Base-by-base conservation (phyloP, 129 eudicot genomes). In the Flaveria robusta region DNA sequence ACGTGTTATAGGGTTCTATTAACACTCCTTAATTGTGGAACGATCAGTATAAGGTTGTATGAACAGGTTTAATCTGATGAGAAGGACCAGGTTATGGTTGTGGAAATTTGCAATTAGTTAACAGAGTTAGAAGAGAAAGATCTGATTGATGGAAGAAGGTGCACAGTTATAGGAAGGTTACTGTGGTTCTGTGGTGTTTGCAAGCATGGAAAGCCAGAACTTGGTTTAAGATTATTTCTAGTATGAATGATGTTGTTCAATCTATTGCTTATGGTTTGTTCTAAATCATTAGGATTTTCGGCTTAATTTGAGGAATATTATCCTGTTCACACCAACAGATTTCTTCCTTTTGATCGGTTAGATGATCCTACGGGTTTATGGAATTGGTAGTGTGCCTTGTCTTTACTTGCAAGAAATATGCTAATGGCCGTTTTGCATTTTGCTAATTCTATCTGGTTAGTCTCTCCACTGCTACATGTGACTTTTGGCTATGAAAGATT, bases 1-100 rank as follows among this genome's bases (percentile, higher is more conserved):
- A 51, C 19, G 72, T 51, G 46, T 34, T 9, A 37, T 55, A 72
- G 66, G 76, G 76, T 51, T 31, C 50, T 29, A 20, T 13, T 68
- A 43, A 0, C 54, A 47, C 18, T 46, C 16, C 51, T 13, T 47
- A 47, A 2, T 47, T 47, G 54, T 47, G 54, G 18, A 47, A 47
- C 5, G 18, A 47, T 47, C 54, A 47, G n/a, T 47, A 9, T 47
- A 47, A 14, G 3, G 51, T 37, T 54, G 54, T 55, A 41, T 37
- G 77, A 37, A 10, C 23, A 54, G 29, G 66, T 31, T 72, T 26
- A 15, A 15, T 62, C 47, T 31, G 16, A 42, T 29, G 23, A 13
- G 34, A 64, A 41, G 13, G 23, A 13, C 22, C 16, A 24, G 43
- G 18, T 15, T 66, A 34, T 42, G 46, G 50, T 49, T 37, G 15